Evolutionary conservation across 2,329 filamentous ascomycete genomes (phyloP), one percentile per base, ranked within the genome.

Genomic region (Lasiodiplodia gonubiensis): DNA sequence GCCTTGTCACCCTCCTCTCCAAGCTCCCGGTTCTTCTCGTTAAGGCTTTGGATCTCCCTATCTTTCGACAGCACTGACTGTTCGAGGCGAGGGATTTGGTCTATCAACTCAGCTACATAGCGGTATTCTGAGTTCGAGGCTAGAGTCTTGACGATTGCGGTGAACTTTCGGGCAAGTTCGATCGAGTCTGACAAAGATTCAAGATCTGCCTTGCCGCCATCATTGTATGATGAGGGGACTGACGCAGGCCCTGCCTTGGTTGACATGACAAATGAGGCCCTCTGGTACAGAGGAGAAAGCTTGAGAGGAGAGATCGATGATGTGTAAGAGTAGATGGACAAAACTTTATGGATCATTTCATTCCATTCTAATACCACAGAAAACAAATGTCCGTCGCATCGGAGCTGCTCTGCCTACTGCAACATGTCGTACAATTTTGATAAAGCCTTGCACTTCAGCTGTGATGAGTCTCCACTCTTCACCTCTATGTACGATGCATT

Each of bases 41-140:
- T 18, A 8, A 57, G 53, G 30, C n/a, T 2, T 21, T 57, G 6
- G 6, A 57, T 37, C 30, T 57, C 27, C 7, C 53, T 39, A 30
- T 57, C 30, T 39, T 37, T 57, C 18, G n/a, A 14, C 30, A n/a
- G 27, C 30, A 27, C 33, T 11, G 18, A 27, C 11, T 39, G 25
- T 39, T 37, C n/a, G 7, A 57, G 53, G 23, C 4, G 53, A n/a
- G 53, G 53, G 5, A 57, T 39, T 14, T 57, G 6, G 23, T 57
- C 53, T 21, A 57, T 57, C 2, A 57, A 18, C 33, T 57, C 30
- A 18, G 33, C 33, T 23, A 57, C 33, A 23, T 18, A 35, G 14
- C 33, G 53, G 30, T 57, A 57, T 57, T 30, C 53, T 39, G 4
- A n/a, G 53, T 21, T 39, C 30, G 53, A 57, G 4, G 53, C 53